Evolutionary conservation across 306 rosid species (phyloP), one percentile per base, ranked within the genome.

Genomic region (Glycine tomentella): DNA sequence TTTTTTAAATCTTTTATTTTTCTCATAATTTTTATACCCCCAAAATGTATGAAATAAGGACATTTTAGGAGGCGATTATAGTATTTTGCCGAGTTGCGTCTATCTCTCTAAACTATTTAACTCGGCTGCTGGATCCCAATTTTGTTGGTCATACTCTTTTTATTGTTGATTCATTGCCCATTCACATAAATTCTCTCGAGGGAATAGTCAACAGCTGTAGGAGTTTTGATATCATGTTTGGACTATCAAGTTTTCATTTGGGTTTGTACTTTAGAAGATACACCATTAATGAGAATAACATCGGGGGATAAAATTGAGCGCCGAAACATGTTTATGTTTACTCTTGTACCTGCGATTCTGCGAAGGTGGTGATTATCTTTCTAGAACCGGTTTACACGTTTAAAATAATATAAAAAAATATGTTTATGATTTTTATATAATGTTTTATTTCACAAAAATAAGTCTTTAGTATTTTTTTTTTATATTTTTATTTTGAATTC

Each of bases 41-140:
- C 7, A 63, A 74, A 82, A 36, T 79, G 82, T 62, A 75, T 63
- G 61, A 14, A 82, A 82, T 79, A 77, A 76, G 76, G 75, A 73
- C 48, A 61, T 74, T 81, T 85, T 66, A 40, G 69, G 45, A 57
- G 66, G 61, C 55, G 45, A 8, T 15, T 33, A 16, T 57, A 68
- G 46, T 25, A 50, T 71, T 17, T 17, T 57, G 33, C 7, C 63
- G 8, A 8, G 69, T 74, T 58, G 74, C 69, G 61, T 56, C 31
- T 11, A 1, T 36, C 2, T 25, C 46, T n/a, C 13, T 1, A 7
- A 31, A 16, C 62, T 33, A 59, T 25, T 69, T 63, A 44, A 40
- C 59, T 15, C 69, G 15, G 86, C 79, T 40, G 52, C 49, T 8
- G 45, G 62, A 63, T 48, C 48, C 48, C 42, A 44, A 70, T 61